These are phyloP conservation scores for Centella asiatica DNA, from an alignment of 129 eudicot species.

Conservation along the genomic window DNA sequence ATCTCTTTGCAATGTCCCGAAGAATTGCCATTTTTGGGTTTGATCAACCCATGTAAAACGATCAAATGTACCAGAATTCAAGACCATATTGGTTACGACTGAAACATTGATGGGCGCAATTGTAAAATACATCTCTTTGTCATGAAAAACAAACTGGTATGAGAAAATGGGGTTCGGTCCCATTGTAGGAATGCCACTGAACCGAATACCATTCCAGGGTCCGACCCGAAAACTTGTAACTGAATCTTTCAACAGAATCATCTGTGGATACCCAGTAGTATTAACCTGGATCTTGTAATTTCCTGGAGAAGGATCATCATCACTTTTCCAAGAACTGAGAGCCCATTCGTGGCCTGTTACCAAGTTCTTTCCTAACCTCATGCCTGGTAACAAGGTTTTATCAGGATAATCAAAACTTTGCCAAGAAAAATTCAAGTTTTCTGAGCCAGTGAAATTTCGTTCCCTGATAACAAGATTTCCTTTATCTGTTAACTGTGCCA, in stretches of 20 bases:
- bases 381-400: slow-evolving; percentile 4
- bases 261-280: background rate
- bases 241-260: background rate
- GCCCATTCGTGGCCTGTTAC: background rate
- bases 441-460: background rate
- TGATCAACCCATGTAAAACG: background rate
- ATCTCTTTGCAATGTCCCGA: background rate
- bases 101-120: background rate
- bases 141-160: background rate
- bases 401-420: slow-evolving; percentile 17
- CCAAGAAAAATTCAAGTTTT: slow-evolving; percentile 13
- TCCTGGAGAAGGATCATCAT: slow-evolving; percentile 1
- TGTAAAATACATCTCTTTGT: background rate
- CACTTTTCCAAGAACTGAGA: background rate
- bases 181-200: background rate
- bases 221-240: background rate
- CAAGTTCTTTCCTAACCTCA: background rate
- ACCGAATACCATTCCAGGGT: background rate
- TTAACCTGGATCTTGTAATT: background rate
- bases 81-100: background rate
- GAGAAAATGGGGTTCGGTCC: background rate
- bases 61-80: background rate
- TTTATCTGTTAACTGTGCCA: slow-evolving; percentile 19
- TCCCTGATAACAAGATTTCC: slow-evolving; percentile 15
- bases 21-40: background rate